A percentile compares a stretch with the other conserved stretches of the same genome.
Conservation (phyloP, 352 stramenopile genomes). For the Albugo candida region DNA sequence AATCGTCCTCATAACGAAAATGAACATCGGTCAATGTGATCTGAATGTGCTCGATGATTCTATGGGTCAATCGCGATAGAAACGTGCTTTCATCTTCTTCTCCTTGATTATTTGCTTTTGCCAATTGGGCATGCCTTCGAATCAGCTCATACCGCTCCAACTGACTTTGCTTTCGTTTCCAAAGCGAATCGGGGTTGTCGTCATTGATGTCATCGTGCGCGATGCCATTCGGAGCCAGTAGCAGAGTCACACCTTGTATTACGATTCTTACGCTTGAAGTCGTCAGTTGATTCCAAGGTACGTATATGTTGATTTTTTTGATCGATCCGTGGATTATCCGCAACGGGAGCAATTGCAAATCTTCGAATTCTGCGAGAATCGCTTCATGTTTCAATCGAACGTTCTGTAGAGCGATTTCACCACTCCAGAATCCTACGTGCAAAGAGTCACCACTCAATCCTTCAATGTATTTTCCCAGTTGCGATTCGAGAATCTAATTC, state of each 20-base stretch:
- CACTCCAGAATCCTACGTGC: constrained; percentile 68
- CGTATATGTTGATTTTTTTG: constrained; percentile 41
- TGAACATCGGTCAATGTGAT: constrained; percentile 56
- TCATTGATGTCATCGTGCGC: constrained; percentile 10
- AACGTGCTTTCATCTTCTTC: constrained; percentile 61
- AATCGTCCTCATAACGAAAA: constrained; percentile 46
- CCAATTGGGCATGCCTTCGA: constrained; percentile 45
- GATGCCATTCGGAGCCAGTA: constrained; percentile 30
- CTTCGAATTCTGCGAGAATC: constrained; percentile 36
- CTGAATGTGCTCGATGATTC: constrained; percentile 56
- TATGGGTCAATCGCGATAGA: constrained; percentile 42
- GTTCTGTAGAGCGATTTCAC: constrained; percentile 52
- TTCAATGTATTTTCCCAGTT: constrained; percentile 69
- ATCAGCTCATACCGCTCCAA: constrained; percentile 49
- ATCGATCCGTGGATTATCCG: constrained; percentile 36
- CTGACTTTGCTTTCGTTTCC: constrained; percentile 32
- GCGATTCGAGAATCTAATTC: constrained; percentile 48
- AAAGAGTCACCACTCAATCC: constrained; percentile 56
- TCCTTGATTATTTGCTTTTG: constrained; percentile 15
- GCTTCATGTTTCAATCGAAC: constrained; percentile 61
- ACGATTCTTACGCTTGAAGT: constrained; percentile 55
- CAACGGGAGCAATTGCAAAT: constrained; percentile 19
- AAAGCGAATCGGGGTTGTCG: constrained; percentile 24
- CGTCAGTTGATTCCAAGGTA: constrained; percentile 72
- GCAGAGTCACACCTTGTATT: constrained; percentile 46